phyloP scores from a whole-genome alignment of 306 rosid species.

The Argentina anserina region DNA sequence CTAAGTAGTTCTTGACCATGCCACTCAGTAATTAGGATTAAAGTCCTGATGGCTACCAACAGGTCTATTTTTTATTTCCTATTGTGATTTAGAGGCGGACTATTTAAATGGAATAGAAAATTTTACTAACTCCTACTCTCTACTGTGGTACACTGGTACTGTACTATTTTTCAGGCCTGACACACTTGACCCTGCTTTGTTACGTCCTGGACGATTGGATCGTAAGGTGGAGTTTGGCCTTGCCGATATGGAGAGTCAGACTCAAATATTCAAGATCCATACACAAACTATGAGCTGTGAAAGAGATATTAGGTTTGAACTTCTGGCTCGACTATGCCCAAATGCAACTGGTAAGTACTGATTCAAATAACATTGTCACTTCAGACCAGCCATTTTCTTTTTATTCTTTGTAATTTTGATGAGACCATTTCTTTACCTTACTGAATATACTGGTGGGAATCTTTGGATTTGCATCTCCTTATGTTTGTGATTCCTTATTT shows the following conservation, averaged over 20 bases:
- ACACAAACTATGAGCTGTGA: slow-evolving; percentile 98
- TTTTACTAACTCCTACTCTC: slow-evolving; percentile 1
- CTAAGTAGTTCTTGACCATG: slow-evolving; percentile 47
- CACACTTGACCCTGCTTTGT: slow-evolving; percentile 92
- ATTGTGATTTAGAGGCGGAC: no score
- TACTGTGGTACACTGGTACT: no score
- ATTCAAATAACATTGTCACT: no score
- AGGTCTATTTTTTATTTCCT: slow-evolving; percentile 62
- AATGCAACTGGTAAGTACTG: slow-evolving; percentile 93
- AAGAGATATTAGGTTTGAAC: slow-evolving; percentile 90
- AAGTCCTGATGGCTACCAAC: slow-evolving; percentile 97
- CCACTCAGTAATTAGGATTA: slow-evolving; percentile 42
- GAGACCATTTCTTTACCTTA: background rate
- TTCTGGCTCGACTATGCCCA: slow-evolving; percentile 94
- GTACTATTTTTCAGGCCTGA: slow-evolving; percentile 93
- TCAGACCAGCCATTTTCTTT: no score
- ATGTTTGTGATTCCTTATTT: slow-evolving; percentile 11
- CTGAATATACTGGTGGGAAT: background rate
- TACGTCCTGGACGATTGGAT: slow-evolving; percentile 93
- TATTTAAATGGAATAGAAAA: no score
- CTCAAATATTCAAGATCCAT: slow-evolving; percentile 95
- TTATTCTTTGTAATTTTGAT: background rate
- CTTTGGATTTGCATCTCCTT: background rate
- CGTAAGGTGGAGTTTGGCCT: slow-evolving; percentile 99
- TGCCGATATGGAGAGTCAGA: slow-evolving; percentile 94